Base-by-base conservation (phyloP, 1,284 basidiomycete species). In the Ceratorhiza oryzae-sativae region DNA sequence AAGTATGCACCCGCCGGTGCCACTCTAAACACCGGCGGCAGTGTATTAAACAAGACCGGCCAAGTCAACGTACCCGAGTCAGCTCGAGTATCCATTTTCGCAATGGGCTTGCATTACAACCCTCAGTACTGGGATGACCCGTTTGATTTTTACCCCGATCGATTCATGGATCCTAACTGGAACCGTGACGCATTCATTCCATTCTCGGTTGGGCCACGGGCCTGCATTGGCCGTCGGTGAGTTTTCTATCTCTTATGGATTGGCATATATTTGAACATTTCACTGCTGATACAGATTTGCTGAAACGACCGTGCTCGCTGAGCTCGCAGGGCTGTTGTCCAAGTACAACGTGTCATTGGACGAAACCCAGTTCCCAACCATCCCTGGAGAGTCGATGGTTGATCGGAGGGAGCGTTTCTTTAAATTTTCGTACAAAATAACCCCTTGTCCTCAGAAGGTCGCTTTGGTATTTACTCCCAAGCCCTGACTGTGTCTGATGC, bases 61-160 rank as follows among this genome's bases (percentile, higher is more conserved):
- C n/a, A n/a, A n/a, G 76, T 51, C 30, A 8, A 77, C 77, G 3
- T 77, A 87, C 12, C 80, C 82, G 4, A 78, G 87, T 49, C 86
- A 84, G 0, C 80, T 39, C 63, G 41, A 27, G 63, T 87, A 56
- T 75, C 77, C 0, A 77, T 87, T 39, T 80, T 84, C 76, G 79
- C 81, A 2, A 75, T 81, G 32, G 86, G 82, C 4, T 75, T 88
- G 56, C 86, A 87, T 67, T 78, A 80, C 75, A 82, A 85, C 75
- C 83, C 82, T 84, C 74, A 78, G 55, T 85, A 85, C 75, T 88
- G 87, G 86, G 77, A 83, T 59, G 82, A 87, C 51, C 85, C 86
- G 0, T 72, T 83, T 46, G 76, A 79, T 1, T 88, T 86, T 77
- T 82, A 82, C 65, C 87, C 87, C 25, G 79, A 79, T 27, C 81